Percentiles rank a stretch among this genome's conserved stretches.
These are phyloP conservation scores for Plasmodium billcollinsi DNA, from an alignment of 169 alveolate genomes.

Conservation along the genomic window DNA sequence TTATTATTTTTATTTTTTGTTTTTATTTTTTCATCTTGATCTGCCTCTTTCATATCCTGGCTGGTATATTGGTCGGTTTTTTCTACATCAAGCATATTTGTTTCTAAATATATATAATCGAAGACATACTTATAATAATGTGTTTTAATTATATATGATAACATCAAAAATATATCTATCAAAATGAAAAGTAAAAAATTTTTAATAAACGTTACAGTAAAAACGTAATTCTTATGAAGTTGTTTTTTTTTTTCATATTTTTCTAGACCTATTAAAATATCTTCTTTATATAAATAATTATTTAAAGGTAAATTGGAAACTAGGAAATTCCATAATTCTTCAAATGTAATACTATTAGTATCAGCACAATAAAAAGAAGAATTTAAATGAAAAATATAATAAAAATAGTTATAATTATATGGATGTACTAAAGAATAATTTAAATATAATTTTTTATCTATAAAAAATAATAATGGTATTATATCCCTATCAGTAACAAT, in stretches of 20 bases:
- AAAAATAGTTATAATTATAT: conserved; percentile 44
- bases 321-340: conserved; percentile 46
- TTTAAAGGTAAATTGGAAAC: conserved; percentile 66
- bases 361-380: conserved; percentile 73
- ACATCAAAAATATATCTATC: conserved; percentile 43
- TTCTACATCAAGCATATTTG: neutral
- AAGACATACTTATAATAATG: neutral
- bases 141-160: conserved; percentile 23
- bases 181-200: conserved; percentile 30
- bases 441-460: conserved; percentile 54
- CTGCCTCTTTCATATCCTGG: neutral
- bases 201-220: conserved; percentile 42
- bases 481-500: conserved; percentile 70
- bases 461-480: conserved; percentile 50
- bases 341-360: conserved; percentile 71
- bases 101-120: neutral
- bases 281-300: conserved; percentile 53
- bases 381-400: conserved; percentile 30
- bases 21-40: neutral
- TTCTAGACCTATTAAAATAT: conserved; percentile 41
- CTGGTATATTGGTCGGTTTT: neutral
- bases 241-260: conserved; percentile 45
- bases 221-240: conserved; percentile 21
- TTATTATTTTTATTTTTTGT: neutral
- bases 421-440: conserved; percentile 64